Evolutionary conservation across 2,329 filamentous ascomycete species (phyloP).

Genomic region (Penicillium polonicum): DNA sequence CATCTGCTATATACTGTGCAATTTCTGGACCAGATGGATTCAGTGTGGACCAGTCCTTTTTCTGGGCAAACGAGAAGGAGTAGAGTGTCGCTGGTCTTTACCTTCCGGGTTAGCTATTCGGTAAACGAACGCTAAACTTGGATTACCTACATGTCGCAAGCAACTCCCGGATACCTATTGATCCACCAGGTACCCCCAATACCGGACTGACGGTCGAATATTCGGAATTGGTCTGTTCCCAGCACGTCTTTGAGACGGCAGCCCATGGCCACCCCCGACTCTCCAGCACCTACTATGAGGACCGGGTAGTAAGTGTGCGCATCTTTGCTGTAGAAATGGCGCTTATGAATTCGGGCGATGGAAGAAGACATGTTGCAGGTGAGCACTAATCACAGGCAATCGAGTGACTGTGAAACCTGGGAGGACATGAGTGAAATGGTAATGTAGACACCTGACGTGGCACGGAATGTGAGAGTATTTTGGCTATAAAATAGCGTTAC

Average conservation of each 20-base stretch:
- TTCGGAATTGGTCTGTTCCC: slow-evolving; percentile 57
- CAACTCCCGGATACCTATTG: slow-evolving; percentile 60
- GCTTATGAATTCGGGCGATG: slow-evolving; percentile 40
- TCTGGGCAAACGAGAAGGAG: slow-evolving; percentile 57
- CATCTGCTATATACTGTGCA: slow-evolving; percentile 52
- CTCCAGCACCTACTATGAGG: slow-evolving; percentile 60
- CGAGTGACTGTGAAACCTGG: not conserved
- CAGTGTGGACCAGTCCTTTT: slow-evolving; percentile 52
- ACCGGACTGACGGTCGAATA: slow-evolving; percentile 59
- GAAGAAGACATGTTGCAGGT: slow-evolving; percentile 26
- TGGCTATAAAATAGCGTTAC: not conserved
- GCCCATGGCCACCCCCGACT: slow-evolving; percentile 62
- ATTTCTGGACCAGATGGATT: slow-evolving; percentile 53
- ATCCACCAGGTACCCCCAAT: slow-evolving; percentile 65
- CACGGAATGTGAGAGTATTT: not conserved
- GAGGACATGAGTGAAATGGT: not conserved
- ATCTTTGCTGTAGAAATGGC: slow-evolving; percentile 39
- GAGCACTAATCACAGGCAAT: not conserved
- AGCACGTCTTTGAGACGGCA: slow-evolving; percentile 59
- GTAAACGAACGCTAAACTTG: not conserved
- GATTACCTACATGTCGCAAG: slow-evolving; percentile 53
- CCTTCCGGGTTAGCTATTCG: not conserved
- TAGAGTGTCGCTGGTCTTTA: slow-evolving; percentile 55
- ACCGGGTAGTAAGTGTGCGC: slow-evolving; percentile 51
- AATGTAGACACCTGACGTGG: not conserved